Evolutionary conservation across 208 protist genomes (phyloP).

Genomic region (Wallacemonas rigidus): DNA sequence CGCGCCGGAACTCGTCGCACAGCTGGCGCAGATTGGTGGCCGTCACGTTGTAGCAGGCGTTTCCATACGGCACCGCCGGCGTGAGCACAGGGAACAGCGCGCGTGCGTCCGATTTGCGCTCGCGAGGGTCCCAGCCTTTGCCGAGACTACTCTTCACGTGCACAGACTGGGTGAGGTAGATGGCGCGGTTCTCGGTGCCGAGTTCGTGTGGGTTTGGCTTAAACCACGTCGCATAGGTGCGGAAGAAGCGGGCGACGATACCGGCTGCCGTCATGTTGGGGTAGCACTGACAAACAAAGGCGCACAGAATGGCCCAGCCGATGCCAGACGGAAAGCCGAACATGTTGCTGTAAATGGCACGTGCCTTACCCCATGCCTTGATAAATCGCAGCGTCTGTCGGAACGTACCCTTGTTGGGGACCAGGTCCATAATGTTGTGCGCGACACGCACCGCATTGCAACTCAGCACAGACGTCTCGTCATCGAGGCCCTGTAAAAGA

Average conservation of each 20-base stretch:
- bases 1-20: constrained; percentile 94
- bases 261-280: constrained; percentile 94
- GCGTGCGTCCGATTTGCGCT: constrained; percentile 87
- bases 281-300: constrained; percentile 97
- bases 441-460: constrained; percentile 97
- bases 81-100: constrained; percentile 98
- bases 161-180: constrained; percentile 88
- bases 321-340: constrained; percentile 98
- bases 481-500: constrained; percentile 87
- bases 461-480: constrained; percentile 93
- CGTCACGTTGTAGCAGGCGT: constrained; percentile 97
- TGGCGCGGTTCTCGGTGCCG: constrained; percentile 82
- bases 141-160: constrained; percentile 71
- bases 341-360: constrained; percentile 96
- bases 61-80: constrained; percentile 97
- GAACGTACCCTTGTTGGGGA: constrained; percentile 95
- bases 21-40: constrained; percentile 94
- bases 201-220: constrained; percentile 84
- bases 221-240: constrained; percentile 92
- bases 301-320: constrained; percentile 96
- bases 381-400: constrained; percentile 95
- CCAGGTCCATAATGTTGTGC: constrained; percentile 96
- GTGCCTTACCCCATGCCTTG: constrained; percentile 96
- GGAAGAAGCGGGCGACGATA: constrained; percentile 95
- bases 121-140: constrained; percentile 79